Conservation (phyloP, 2,329 filamentous ascomycete genomes). For the Colletotrichum agaves region DNA sequence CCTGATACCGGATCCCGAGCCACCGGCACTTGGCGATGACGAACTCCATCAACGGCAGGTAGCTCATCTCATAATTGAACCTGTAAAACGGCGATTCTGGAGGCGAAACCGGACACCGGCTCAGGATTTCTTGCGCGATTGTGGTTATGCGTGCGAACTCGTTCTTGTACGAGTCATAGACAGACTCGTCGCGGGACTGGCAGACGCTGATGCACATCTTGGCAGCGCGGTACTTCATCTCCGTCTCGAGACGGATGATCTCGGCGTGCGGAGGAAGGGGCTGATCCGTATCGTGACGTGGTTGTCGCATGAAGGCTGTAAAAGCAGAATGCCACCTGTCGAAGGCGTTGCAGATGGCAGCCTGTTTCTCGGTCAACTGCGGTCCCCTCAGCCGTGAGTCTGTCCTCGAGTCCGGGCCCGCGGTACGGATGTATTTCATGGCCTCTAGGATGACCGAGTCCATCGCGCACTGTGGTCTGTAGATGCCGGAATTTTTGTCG, state of each 20-base stretch:
- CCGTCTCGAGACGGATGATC: constrained; percentile 24
- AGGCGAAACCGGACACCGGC: constrained; percentile 3
- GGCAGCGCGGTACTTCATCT: constrained; percentile 33
- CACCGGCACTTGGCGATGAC: constrained; percentile 35
- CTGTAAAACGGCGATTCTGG: not conserved
- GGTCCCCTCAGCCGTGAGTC: constrained; percentile 32
- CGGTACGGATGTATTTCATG: constrained; percentile 23
- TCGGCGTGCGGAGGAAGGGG: constrained; percentile 19
- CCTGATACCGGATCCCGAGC: constrained; percentile 30
- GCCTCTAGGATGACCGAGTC: constrained; percentile 33
- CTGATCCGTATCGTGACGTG: not conserved
- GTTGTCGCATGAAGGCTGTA: constrained; percentile 9
- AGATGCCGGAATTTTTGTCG: constrained; percentile 25
- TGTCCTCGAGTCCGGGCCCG: constrained; percentile 23
- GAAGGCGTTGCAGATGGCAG: constrained; percentile 14
- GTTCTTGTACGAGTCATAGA: constrained; percentile 29
- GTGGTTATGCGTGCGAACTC: constrained; percentile 11
- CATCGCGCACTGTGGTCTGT: constrained; percentile 26
- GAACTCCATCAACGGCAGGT: constrained; percentile 29
- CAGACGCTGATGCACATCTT: constrained; percentile 32
- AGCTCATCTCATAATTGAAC: constrained; percentile 30
- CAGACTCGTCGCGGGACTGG: constrained; percentile 28
- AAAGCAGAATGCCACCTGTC: constrained; percentile 33
- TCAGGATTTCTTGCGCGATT: constrained; percentile 9
- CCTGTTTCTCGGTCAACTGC: constrained; percentile 23